Conservation (phyloP, 2,329 filamentous ascomycete genomes). For the Penicillium sp. region DNA sequence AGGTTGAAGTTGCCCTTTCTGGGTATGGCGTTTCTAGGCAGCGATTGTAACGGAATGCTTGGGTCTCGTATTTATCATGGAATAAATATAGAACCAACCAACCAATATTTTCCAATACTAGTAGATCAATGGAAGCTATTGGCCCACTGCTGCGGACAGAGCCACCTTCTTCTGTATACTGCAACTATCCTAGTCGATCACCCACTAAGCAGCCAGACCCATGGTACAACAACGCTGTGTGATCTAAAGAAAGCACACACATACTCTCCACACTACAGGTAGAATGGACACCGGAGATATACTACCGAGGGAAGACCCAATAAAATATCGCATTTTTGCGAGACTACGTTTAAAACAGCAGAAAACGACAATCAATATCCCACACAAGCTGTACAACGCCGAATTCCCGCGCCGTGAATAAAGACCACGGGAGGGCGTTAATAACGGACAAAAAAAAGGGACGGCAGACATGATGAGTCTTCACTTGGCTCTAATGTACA, state of each 20-base stretch:
- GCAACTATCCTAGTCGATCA: neutral
- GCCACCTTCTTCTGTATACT: neutral
- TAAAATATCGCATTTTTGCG: conserved; percentile 8
- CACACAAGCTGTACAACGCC: conserved; percentile 15
- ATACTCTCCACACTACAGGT: no score
- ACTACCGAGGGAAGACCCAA: neutral
- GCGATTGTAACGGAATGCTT: no score
- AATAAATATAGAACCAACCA: no score
- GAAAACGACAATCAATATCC: conserved; percentile 7
- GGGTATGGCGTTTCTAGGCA: no score
- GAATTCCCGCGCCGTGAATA: conserved; percentile 3
- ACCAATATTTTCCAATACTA: no score
- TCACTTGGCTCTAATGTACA: conserved; percentile 33
- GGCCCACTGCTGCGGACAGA: neutral
- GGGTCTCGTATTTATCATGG: no score
- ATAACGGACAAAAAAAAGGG: neutral
- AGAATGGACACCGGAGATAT: neutral
- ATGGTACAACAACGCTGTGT: neutral
- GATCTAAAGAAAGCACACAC: neutral
- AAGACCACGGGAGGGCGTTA: neutral
- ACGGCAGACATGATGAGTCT: conserved; percentile 9
- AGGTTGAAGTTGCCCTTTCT: no score
- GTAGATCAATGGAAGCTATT: neutral
- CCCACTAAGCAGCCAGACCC: neutral
- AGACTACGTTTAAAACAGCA: neutral